Evolutionary conservation across 192 early-diverging fungal genomes (phyloP), one percentile per base, ranked within the genome.

Genomic region (Coemansia sp.): DNA sequence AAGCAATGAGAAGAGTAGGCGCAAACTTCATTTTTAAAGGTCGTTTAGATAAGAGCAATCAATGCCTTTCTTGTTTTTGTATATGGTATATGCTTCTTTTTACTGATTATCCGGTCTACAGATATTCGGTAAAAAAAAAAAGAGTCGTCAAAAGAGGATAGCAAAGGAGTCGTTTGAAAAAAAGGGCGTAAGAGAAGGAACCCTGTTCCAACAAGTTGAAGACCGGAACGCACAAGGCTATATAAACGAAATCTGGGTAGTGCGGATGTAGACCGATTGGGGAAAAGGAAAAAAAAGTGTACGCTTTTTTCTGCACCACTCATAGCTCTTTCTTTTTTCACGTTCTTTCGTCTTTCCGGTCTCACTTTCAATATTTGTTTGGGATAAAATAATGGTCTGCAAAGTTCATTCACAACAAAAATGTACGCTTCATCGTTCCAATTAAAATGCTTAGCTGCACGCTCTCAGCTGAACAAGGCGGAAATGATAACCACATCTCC

Each of bases 21-120:
- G 69, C 38, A 59, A 81, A 66, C 69, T 75, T 81, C 68, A 74
- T 75, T 55, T 48, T 72, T 34, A 61, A 24, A 53, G 63, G 39
- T 41, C 12, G 7, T 41, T 41, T 8, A 12, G 39, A 62, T 20
- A 41, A 51, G 33, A 69, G 26, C 21, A 46, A 36, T 64, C 43
- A 26, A 51, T 64, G 48, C 51, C n/a, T 52, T 49, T 63, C 20
- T 61, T 24, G 0, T 48, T 60, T 14, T 67, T 30, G n/a, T 43
- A 63, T 26, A 3, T 26, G 16, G 18, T 36, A 21, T 62, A 63
- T 34, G 20, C 20, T 7, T 18, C 8, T 6, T 26, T 26, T 11
- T 7, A 53, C 51, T 26, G 21, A 53, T 10, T 26, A 60, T 67
- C 75, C 51, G 75, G 65, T 76, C 75, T 69, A 76, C 75, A 76